Evolutionary conservation across 495 filamentous ascomycete genomes (phyloP).

Genomic region (Penicilliopsis zonata): DNA sequence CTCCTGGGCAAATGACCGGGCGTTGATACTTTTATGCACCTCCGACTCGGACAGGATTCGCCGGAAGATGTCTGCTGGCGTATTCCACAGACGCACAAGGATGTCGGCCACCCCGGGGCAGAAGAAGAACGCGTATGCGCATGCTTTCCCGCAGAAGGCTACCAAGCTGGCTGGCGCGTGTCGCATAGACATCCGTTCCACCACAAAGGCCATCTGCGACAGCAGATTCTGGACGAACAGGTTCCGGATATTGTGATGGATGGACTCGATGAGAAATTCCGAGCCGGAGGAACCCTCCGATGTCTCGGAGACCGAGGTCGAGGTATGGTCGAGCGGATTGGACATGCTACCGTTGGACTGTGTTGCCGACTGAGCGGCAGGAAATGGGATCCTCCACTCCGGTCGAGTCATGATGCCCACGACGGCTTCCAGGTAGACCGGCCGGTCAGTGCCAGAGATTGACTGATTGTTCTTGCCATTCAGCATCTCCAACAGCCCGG

Average conservation of each 20-base stretch:
- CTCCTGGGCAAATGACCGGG: slow-evolving; percentile 32
- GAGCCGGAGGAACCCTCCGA: slow-evolving; percentile 42
- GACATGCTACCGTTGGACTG: slow-evolving; percentile 14
- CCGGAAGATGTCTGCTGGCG: slow-evolving; percentile 51
- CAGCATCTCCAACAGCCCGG: slow-evolving; percentile 74
- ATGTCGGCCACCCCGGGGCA: slow-evolving; percentile 82
- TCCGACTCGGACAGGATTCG: slow-evolving; percentile 60
- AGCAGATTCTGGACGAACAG: slow-evolving; percentile 81
- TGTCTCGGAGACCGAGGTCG: slow-evolving; percentile 27
- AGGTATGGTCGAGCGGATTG: slow-evolving; percentile 21
- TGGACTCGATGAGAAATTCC: slow-evolving; percentile 76
- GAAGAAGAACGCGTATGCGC: slow-evolving; percentile 94
- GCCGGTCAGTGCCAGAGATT: slow-evolving; percentile 67
- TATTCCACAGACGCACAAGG: slow-evolving; percentile 72
- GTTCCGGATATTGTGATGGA: slow-evolving; percentile 87
- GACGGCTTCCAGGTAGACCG: slow-evolving; percentile 70
- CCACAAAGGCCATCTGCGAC: slow-evolving; percentile 76
- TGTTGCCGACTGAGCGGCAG: slow-evolving; percentile 27
- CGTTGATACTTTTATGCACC: slow-evolving; percentile 21
- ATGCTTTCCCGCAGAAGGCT: slow-evolving; percentile 86
- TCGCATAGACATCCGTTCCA: slow-evolving; percentile 83
- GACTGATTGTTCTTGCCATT: slow-evolving; percentile 60
- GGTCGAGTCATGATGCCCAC: slow-evolving; percentile 81
- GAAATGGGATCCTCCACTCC: slow-evolving; percentile 74
- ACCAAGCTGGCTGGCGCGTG: slow-evolving; percentile 88